Evolutionary conservation across 139 green algal genomes (phyloP), one percentile per base, ranked within the genome.

Genomic region (Eudorina sp.): DNA sequence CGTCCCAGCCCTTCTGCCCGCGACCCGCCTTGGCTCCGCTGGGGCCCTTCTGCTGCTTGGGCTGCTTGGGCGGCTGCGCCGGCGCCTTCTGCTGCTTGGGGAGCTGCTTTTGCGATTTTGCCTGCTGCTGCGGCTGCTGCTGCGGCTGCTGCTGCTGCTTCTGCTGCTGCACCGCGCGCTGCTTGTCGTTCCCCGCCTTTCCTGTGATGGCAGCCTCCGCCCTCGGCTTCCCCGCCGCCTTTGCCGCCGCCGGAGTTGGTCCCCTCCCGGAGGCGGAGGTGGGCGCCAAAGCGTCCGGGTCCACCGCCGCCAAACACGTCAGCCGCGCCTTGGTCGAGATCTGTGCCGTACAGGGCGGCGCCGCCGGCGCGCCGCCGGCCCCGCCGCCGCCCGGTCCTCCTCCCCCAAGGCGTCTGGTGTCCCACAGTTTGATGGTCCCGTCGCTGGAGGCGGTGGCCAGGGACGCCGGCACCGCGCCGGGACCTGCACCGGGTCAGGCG

Each of bases 341-440:
- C 48, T 83, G 48, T 68, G 82, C 51, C 69, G 70, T 72, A 31
- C 73, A 72, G 14, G 40, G 13, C 48, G 72, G 19, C 60, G 55
- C 46, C 1, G 41, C 9, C 3, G 25, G 46, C n/a, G 46, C 45
- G 31, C 48, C 75, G 68, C n/a, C 46, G 48, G n/a, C 73, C 19
- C 31, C 13, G 27, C 31, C 58, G 40, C 68, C 19, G 0, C 27
- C 68, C 21, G n/a, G 1, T n/a, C 27, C 4, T 16, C 31, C 4
- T n/a, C 27, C 4, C 16, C 31, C 41, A 2, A 55, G 51, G 51
- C 40, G 55, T 13, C 86, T 81, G 23, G 90, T 53, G 51, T 95
- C 92, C 95, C 95, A 97, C 48, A 97, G 48, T 80, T 94, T 94
- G 31, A 97, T 73, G n/a, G 89, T 86, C 34, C 95, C 95, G 70